These are phyloP conservation scores for Senecio squalidus DNA, from an alignment of 140 eudicot genomes.

Conservation along the genomic window DNA sequence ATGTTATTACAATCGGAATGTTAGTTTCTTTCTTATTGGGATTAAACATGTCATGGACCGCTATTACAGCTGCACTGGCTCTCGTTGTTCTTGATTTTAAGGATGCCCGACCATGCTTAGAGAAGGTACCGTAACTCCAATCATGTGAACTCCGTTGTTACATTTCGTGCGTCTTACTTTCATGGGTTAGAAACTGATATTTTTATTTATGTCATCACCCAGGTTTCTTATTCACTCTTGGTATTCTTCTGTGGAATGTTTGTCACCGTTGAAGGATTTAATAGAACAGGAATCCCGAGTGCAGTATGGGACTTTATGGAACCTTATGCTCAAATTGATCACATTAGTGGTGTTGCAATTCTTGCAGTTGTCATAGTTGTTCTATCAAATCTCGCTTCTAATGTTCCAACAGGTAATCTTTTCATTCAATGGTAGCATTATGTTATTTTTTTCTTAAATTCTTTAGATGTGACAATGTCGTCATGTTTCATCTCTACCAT, in stretches of 20 bases:
- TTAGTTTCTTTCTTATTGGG: slow-evolving; percentile 64
- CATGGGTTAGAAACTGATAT: neutral
- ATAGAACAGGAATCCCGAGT: slow-evolving; percentile 89
- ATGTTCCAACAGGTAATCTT: slow-evolving; percentile 89
- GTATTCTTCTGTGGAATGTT: slow-evolving; percentile 98
- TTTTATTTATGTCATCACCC: slow-evolving; percentile 5
- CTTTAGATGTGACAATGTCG: neutral
- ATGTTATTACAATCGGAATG: slow-evolving; percentile 83
- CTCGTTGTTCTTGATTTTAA: slow-evolving; percentile 93
- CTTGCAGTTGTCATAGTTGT: slow-evolving; percentile 68
- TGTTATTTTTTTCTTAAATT: neutral
- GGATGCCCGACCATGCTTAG: slow-evolving; percentile 78
- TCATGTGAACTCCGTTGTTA: neutral
- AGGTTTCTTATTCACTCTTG: slow-evolving; percentile 90
- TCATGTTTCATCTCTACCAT: neutral
- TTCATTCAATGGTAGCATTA: neutral
- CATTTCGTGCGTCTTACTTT: neutral
- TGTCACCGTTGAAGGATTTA: slow-evolving; percentile 91
- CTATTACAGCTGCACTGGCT: slow-evolving; percentile 91
- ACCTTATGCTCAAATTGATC: slow-evolving; percentile 71
- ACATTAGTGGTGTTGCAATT: slow-evolving; percentile 49
- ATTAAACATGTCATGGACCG: slow-evolving; percentile 95
- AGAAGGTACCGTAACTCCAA: slow-evolving; percentile 51
- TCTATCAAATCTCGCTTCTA: slow-evolving; percentile 88
- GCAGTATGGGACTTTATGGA: slow-evolving; percentile 87